These are phyloP conservation scores for Choanephora cucurbitarum DNA, from an alignment of 371 early-diverging fungal genomes.

Conservation along the genomic window DNA sequence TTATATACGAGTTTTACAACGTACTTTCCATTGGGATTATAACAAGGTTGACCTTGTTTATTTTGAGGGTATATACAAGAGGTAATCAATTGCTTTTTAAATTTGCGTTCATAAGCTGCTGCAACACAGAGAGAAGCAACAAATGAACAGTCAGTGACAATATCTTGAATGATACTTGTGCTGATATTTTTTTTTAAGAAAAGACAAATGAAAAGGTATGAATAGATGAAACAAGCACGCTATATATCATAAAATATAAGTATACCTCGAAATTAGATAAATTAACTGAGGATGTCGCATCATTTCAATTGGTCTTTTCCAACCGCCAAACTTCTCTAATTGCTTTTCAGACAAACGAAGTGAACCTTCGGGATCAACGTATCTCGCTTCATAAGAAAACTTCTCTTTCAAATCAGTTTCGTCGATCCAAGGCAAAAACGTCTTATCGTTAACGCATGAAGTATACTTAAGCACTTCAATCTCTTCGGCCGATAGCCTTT, in stretches of 20 bases:
- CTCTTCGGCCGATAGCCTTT: slow-evolving; percentile 49
- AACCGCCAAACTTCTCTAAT: slow-evolving; percentile 68
- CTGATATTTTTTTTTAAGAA: slow-evolving; percentile 21
- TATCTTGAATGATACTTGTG: slow-evolving; percentile 72
- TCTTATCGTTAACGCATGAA: slow-evolving; percentile 70
- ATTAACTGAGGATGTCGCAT: slow-evolving; percentile 71
- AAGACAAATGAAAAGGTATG: no score
- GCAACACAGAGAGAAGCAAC: slow-evolving; percentile 90
- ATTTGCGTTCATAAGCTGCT: slow-evolving; percentile 80
- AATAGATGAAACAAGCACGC: no score
- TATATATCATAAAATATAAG: no score
- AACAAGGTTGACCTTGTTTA: slow-evolving; percentile 69
- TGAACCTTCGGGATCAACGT: slow-evolving; percentile 74
- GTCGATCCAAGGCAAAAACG: slow-evolving; percentile 79
- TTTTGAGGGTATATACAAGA: slow-evolving; percentile 87
- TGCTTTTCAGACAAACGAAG: slow-evolving; percentile 78
- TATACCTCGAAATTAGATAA: slow-evolving; percentile 59
- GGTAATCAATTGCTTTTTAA: slow-evolving; percentile 79
- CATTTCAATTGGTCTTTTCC: slow-evolving; percentile 81
- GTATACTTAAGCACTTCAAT: slow-evolving; percentile 64
- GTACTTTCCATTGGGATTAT: slow-evolving; percentile 89
- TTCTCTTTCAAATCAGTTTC: slow-evolving; percentile 62
- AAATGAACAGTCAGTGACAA: slow-evolving; percentile 93
- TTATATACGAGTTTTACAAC: slow-evolving; percentile 82
- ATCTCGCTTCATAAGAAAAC: slow-evolving; percentile 50